Conservation (phyloP, 2,329 filamentous ascomycete genomes). For the Xylariaceae sp. region DNA sequence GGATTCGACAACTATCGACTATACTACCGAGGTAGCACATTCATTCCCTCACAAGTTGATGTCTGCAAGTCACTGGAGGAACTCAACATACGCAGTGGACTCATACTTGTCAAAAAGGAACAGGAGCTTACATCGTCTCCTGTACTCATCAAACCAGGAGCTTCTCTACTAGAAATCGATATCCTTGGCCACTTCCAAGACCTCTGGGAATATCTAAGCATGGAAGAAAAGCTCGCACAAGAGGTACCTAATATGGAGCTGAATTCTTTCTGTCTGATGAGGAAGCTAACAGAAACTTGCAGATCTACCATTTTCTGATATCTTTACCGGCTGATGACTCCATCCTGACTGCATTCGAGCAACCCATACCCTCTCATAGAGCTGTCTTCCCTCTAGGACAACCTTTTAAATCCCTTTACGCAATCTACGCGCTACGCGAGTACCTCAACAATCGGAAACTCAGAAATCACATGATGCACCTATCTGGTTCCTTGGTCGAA, state of each 20-base stretch:
- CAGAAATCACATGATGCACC: constrained; percentile 24
- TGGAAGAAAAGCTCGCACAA: constrained; percentile 65
- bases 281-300: constrained; percentile 10
- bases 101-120: constrained; percentile 63
- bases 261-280: background rate
- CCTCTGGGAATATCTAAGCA: constrained; percentile 74
- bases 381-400: constrained; percentile 66
- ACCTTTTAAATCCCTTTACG: constrained; percentile 71
- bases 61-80: constrained; percentile 62
- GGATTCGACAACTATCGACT: constrained; percentile 73
- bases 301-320: constrained; percentile 68
- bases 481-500: constrained; percentile 22
- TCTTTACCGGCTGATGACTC: constrained; percentile 65
- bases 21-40: constrained; percentile 64
- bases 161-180: constrained; percentile 67
- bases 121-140: constrained; percentile 42
- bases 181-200: constrained; percentile 79
- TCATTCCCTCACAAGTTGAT: constrained; percentile 58
- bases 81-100: constrained; percentile 59
- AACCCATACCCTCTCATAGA: constrained; percentile 46
- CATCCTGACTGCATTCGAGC: constrained; percentile 56
- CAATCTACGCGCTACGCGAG: constrained; percentile 61
- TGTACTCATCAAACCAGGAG: constrained; percentile 45
- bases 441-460: constrained; percentile 48
- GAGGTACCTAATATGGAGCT: constrained; percentile 47